Evolutionary conservation across 2,329 filamentous ascomycete species (phyloP).

Genomic region (Botrytis pseudocinerea): DNA sequence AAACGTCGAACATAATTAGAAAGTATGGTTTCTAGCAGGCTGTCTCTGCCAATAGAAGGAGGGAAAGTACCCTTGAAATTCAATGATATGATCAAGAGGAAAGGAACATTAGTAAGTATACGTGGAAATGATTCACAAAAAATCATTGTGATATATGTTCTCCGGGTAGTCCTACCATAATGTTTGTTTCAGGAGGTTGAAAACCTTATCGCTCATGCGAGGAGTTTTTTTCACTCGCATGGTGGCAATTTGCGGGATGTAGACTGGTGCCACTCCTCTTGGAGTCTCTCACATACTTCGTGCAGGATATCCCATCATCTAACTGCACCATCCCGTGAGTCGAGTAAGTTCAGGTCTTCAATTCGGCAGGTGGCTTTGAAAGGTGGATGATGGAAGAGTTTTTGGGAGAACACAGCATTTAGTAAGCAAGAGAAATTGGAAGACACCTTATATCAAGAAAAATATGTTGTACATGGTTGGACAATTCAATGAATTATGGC

Average conservation of each 20-base stretch:
- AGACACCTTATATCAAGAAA: background rate
- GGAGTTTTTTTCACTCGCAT: constrained; percentile 22
- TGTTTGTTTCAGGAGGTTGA: constrained; percentile 23
- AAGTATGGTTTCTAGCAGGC: constrained; percentile 24
- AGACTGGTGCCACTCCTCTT: background rate
- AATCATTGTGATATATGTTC: constrained; percentile 20
- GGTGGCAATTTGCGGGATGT: constrained; percentile 21
- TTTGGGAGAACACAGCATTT: constrained; percentile 17
- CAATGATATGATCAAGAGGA: constrained; percentile 14
- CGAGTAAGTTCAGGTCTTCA: constrained; percentile 16
- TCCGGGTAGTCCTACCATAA: background rate
- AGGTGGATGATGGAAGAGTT: constrained; percentile 5
- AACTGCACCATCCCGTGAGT: constrained; percentile 19
- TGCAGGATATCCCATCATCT: constrained; percentile 18
- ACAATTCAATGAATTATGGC: background rate
- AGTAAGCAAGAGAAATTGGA: constrained; percentile 10
- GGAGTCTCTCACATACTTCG: constrained; percentile 13
- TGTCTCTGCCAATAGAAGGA: constrained; percentile 17
- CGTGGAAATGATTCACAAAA: constrained; percentile 24
- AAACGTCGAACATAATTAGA: constrained; percentile 40
- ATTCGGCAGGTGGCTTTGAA: constrained; percentile 22
- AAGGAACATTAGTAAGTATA: constrained; percentile 14
- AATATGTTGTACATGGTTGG: background rate
- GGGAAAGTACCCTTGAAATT: constrained; percentile 18
- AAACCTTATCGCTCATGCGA: constrained; percentile 21